Conservation (phyloP, 177 flowering plant species). For the Vitis hybrid region DNA sequence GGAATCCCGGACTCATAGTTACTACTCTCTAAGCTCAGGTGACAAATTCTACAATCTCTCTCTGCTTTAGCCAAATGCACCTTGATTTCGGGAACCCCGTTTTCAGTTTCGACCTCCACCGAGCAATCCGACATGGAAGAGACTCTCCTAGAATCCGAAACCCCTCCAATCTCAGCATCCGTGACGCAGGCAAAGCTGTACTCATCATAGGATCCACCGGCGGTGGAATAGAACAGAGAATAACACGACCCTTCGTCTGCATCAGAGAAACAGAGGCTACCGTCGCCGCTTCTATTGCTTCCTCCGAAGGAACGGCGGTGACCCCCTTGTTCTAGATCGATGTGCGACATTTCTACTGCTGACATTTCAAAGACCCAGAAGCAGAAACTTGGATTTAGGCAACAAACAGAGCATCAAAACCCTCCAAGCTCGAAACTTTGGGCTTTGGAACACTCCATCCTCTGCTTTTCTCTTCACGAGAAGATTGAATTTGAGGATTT, state of each 20-base stretch:
- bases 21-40: slow-evolving; percentile 66
- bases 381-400: neutral
- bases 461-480: neutral
- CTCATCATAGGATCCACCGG: slow-evolving; percentile 65
- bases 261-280: slow-evolving; percentile 59
- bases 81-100: slow-evolving; percentile 39
- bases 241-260: slow-evolving; percentile 77
- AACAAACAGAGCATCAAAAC: slow-evolving; percentile 7
- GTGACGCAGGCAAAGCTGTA: slow-evolving; percentile 42
- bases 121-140: slow-evolving; percentile 58
- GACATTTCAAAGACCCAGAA: slow-evolving; percentile 32
- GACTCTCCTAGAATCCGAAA: slow-evolving; percentile 31
- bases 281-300: slow-evolving; percentile 35
- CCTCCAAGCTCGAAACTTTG: slow-evolving; percentile 13
- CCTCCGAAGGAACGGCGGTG: slow-evolving; percentile 21
- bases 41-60: slow-evolving; percentile 91
- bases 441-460: neutral
- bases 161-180: slow-evolving; percentile 45
- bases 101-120: slow-evolving; percentile 38
- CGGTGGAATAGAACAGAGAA: slow-evolving; percentile 62
- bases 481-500: slow-evolving; percentile 5
- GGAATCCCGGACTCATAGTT: slow-evolving; percentile 68
- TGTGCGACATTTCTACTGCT: slow-evolving; percentile 30
- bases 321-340: slow-evolving; percentile 46
- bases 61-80: slow-evolving; percentile 55